Base-by-base conservation (phyloP, 1,284 basidiomycete genomes). In the Anthracocystis panici-leucophaei region DNA sequence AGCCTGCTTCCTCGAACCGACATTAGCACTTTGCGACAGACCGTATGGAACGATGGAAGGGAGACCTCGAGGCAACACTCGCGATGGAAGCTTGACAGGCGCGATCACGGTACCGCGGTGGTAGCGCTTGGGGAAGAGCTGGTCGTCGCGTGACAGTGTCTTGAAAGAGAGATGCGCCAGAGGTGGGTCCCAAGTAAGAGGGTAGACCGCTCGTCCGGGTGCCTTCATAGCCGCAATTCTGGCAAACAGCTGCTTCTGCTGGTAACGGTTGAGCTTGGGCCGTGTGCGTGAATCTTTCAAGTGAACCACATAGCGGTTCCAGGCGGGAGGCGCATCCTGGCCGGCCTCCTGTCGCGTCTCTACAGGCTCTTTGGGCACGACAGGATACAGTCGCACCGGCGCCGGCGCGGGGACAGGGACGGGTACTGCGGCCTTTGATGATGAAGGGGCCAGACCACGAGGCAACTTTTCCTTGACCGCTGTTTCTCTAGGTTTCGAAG, bases 161-260 rank as follows among this genome's bases (percentile, higher is more conserved):
- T 75, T 70, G 52, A 73, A 66, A 27, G 78, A 66, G 20, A 82
- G 63, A 18, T 62, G 57, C 1, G 59, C 38, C 23, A 81, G 57
- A 12, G 81, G 78, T 20, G 81, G 80, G 5, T 79, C 78, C 81
- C 81, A 82, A 2, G 81, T 77, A 9, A 81, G 68, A 1, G 73
- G 57, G 27, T 78, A 72, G 33, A 82, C 73, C 2, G 65, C 35
- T 38, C 67, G 66, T 23, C 59, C 63, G 5, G 57, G 50, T 8
- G 64, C 60, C n/a, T 65, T 71, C 63, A 73, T 75, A 16, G 65
- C 63, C 3, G 68, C 72, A 11, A 65, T 50, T 8, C 68, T 61
- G 21, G 67, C 72, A 16, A 59, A n/a, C 25, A 66, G 53, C 40
- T 71, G 68, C 65, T 72, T 71, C 48, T 68, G 65, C 51, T 78